Evolutionary conservation across 1,139 yeast species (phyloP), one percentile per base, ranked within the genome.

Genomic region (Hansenula sp.): DNA sequence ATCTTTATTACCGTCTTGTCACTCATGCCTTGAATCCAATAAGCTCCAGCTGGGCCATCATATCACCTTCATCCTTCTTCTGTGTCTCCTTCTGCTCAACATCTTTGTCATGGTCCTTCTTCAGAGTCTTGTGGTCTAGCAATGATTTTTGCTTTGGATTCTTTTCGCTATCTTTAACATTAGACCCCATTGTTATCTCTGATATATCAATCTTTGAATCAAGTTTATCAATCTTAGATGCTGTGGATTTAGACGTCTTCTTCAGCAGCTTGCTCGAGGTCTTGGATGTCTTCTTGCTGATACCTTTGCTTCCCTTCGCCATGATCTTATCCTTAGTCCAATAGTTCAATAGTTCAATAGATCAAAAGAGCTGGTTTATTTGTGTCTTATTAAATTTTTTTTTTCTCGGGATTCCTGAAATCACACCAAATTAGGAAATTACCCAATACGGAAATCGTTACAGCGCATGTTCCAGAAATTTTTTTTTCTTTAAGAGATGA

Each of bases 11-110:
- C n/a, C n/a, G n/a, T n/a, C n/a, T 17, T 12, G 20, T 10, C 31
- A 10, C 10, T 20, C 16, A 32, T 12, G n/a, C 34, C 12, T 22
- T 32, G 19, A 32, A 32, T 16, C 34, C 34, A 32, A 32, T 32
- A 17, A 17, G n/a, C 12, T 81, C 87, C 46, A 83, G 62, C 59
- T 83, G 90, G 41, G 66, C 64, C 37, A 69, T 56, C 39, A 84
- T 57, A 42, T 76, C 82, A 32, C 65, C 64, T 30, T 80, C 77
- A 3, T 76, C 71, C 40, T 32, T 66, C 59, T 48, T 71, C 66
- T 34, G 68, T 63, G 42, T 64, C 42, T 68, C 65, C 35, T 71
- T 71, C 32, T 64, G 61, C 39, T 62, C 60, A 44, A 69, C 62
- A 48, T 77, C 89, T 25, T 65, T 65, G 43, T 65, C 57, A 40